phyloP scores from a whole-genome alignment of 1,284 basidiomycete genomes.

The Irpex lacteus region DNA sequence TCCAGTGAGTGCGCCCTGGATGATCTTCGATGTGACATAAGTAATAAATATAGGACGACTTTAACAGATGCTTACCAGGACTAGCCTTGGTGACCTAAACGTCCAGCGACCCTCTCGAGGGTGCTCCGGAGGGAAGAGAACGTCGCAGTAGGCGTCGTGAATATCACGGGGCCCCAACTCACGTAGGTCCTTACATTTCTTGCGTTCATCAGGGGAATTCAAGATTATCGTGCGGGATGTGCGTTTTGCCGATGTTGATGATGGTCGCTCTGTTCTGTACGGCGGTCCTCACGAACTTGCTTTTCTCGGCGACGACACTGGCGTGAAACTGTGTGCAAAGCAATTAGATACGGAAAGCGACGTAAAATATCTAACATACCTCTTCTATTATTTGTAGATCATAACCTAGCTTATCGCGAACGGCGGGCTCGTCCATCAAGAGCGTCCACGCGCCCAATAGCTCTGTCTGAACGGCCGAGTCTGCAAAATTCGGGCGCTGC shows the following conservation, averaged over 20 bases:
- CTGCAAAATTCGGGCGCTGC: too few relatives aligned
- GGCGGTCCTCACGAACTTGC: neutral
- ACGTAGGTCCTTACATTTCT: neutral
- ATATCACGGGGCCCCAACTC: too few relatives aligned
- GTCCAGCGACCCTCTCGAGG: neutral
- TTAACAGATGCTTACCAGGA: neutral
- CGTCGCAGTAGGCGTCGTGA: too few relatives aligned
- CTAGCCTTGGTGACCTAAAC: neutral
- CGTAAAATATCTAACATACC: too few relatives aligned
- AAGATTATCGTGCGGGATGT: neutral
- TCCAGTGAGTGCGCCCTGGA: neutral
- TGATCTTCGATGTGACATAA: neutral
- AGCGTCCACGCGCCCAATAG: too few relatives aligned
- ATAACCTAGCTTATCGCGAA: too few relatives aligned
- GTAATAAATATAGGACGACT: neutral
- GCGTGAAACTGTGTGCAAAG: neutral
- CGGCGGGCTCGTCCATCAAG: too few relatives aligned
- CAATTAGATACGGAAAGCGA: too few relatives aligned
- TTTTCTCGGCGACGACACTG: neutral
- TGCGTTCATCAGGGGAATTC: neutral
- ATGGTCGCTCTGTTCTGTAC: neutral
- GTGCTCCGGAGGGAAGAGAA: neutral
- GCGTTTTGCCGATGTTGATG: neutral
- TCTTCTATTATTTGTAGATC: too few relatives aligned
- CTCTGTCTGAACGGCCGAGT: too few relatives aligned